These are phyloP conservation scores for Alternaria ventricosa DNA, from an alignment of 2,329 filamentous ascomycete genomes.

Conservation along the genomic window DNA sequence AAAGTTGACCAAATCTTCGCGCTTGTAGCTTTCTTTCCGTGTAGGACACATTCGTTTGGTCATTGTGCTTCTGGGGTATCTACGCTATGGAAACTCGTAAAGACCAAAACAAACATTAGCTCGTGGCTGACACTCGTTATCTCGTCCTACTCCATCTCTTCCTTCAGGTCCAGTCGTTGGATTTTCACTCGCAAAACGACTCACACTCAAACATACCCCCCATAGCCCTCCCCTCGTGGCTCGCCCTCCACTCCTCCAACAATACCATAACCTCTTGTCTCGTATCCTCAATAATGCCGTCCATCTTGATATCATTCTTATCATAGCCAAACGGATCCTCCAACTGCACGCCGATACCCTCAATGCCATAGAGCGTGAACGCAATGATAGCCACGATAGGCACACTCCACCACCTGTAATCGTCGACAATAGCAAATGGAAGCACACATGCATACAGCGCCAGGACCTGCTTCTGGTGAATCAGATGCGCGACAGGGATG, in stretches of 20 bases:
- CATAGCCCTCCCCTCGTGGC: conserved; percentile 35
- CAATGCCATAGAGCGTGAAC: conserved; percentile 70
- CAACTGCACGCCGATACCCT: conserved; percentile 67
- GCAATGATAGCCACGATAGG: conserved; percentile 65
- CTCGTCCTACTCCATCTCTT: background rate
- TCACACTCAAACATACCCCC: conserved; percentile 45
- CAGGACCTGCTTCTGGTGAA: conserved; percentile 69
- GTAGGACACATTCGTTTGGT: background rate
- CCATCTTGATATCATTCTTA: conserved; percentile 72
- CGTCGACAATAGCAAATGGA: conserved; percentile 68
- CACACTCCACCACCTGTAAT: conserved; percentile 69
- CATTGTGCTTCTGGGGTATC: background rate
- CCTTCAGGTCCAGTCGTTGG: background rate
- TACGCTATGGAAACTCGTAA: background rate
- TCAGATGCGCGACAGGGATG: conserved; percentile 69
- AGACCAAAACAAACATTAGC: background rate
- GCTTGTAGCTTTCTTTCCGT: background rate
- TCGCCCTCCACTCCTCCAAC: conserved; percentile 63
- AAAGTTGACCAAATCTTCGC: background rate
- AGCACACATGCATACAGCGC: conserved; percentile 66
- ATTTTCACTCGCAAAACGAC: background rate
- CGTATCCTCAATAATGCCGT: conserved; percentile 68
- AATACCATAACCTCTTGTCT: conserved; percentile 64
- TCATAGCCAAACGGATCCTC: conserved; percentile 73
- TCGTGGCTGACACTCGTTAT: background rate